A percentile compares a stretch with the other conserved stretches of the same genome.
Conservation (phyloP, 148 eudicot species). For the Vaccinium darrowii region DNA sequence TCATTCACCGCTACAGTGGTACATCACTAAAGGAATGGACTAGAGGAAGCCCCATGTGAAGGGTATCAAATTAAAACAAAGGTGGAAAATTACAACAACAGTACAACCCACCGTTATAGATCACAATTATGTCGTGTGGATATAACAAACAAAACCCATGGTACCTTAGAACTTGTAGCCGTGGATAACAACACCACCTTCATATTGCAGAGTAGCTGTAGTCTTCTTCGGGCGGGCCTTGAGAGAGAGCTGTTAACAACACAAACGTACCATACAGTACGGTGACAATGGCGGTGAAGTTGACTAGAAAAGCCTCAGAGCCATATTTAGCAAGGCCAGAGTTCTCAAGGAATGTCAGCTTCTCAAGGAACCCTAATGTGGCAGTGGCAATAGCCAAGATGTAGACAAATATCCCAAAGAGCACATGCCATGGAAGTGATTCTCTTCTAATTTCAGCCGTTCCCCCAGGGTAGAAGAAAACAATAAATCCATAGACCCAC, state of each 20-base stretch:
- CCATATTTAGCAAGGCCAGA: slow-evolving; percentile 66
- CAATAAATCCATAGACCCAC: slow-evolving; percentile 76
- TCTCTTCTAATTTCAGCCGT: slow-evolving; percentile 45
- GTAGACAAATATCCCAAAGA: slow-evolving; percentile 69
- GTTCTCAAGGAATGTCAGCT: slow-evolving; percentile 82
- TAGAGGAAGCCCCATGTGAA: not conserved
- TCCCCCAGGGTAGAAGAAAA: slow-evolving; percentile 87
- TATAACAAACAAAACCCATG: not conserved
- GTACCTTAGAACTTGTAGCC: not conserved
- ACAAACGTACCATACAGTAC: slow-evolving; percentile 64
- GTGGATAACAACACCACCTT: not conserved
- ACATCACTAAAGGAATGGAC: not conserved
- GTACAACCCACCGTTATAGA: not conserved
- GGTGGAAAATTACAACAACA: not conserved
- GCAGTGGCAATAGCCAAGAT: slow-evolving; percentile 71
- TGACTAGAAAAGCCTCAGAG: slow-evolving; percentile 80
- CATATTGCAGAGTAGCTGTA: slow-evolving; percentile 55
- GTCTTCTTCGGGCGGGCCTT: slow-evolving; percentile 46
- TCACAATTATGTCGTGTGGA: not conserved
- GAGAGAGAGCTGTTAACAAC: slow-evolving; percentile 52
- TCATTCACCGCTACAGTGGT: not conserved
- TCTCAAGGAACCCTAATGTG: slow-evolving; percentile 74
- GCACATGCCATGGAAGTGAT: slow-evolving; percentile 81
- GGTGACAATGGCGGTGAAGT: slow-evolving; percentile 82
- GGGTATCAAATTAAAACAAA: not conserved